A percentile compares a stretch with the other conserved stretches of the same genome.
phyloP scores from a whole-genome alignment of 352 stramenopile genomes.

The Globisporangium spinosum region DNA sequence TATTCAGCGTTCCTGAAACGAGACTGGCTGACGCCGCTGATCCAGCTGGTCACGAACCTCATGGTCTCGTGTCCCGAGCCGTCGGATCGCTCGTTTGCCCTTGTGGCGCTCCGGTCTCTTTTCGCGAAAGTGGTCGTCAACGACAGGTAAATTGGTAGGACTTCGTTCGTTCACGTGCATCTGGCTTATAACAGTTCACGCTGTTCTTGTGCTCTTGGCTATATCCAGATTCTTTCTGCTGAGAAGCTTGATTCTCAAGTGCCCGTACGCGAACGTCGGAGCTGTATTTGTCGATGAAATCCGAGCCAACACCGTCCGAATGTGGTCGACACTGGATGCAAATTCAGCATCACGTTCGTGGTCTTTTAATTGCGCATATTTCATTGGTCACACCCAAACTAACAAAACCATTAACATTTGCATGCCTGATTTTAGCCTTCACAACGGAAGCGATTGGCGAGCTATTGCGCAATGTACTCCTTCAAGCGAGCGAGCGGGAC shows the following conservation, averaged over 20 bases:
- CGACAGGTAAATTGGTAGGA: constrained; percentile 28
- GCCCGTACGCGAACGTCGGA: constrained; percentile 68
- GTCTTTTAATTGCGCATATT: not conserved
- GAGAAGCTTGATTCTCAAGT: constrained; percentile 37
- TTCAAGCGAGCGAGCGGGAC: constrained; percentile 48
- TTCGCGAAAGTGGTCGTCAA: constrained; percentile 31
- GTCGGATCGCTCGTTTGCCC: constrained; percentile 32
- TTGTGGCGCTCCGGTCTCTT: constrained; percentile 36
- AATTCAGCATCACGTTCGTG: constrained; percentile 29
- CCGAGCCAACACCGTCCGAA: constrained; percentile 37
- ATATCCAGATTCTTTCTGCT: constrained; percentile 46
- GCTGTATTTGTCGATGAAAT: constrained; percentile 64
- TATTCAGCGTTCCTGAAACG: constrained; percentile 24
- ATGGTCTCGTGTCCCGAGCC: constrained; percentile 62
- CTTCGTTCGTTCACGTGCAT: not conserved
- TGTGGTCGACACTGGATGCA: constrained; percentile 30
- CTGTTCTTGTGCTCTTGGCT: not conserved
- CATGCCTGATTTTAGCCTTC: constrained; percentile 14
- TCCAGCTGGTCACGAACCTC: constrained; percentile 63
- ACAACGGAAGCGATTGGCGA: constrained; percentile 18
- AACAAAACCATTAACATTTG: not conserved
- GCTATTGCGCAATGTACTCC: constrained; percentile 33
- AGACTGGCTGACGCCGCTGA: constrained; percentile 55
- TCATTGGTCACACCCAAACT: not conserved
- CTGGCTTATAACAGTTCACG: not conserved